phyloP scores from a whole-genome alignment of 2,329 filamentous ascomycete genomes.

The Penicillium sp. region DNA sequence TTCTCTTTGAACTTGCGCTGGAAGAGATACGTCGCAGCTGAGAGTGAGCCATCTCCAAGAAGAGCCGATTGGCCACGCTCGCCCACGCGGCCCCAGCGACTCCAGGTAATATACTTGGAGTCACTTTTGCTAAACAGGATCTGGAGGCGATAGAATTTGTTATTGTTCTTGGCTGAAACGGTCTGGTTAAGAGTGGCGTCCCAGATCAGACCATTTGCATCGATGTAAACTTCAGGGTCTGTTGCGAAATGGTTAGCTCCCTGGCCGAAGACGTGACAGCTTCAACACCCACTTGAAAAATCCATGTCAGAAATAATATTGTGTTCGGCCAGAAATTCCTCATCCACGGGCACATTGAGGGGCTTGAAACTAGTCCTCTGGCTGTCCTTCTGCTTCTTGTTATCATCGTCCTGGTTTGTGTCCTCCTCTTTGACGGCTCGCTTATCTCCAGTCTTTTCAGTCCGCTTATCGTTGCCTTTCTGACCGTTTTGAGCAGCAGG shows the following conservation, averaged over 20 bases:
- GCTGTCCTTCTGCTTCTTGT: conserved; percentile 45
- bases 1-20: conserved; percentile 59
- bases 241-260: not conserved
- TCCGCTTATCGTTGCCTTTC: conserved; percentile 22
- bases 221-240: conserved; percentile 60
- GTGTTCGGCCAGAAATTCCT: conserved; percentile 24
- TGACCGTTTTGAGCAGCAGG: conserved; percentile 21
- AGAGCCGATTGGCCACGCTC: conserved; percentile 49
- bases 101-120: conserved; percentile 61
- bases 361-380: conserved; percentile 45
- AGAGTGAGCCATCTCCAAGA: conserved; percentile 40
- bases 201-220: conserved; percentile 64
- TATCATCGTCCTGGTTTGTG: conserved; percentile 16
- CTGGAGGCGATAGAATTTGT: conserved; percentile 79
- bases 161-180: conserved; percentile 68
- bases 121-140: conserved; percentile 42
- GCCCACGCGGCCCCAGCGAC: conserved; percentile 75
- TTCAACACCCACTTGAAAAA: not conserved
- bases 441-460: not conserved
- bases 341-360: conserved; percentile 50
- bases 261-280: not conserved
- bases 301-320: too few relatives aligned
- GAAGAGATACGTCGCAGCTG: conserved; percentile 46
- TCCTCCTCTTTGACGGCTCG: not conserved
- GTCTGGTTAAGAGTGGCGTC: conserved; percentile 79